Conservation (phyloP, 495 filamentous ascomycete genomes). For the Penicillium macrosclerotiorum region DNA sequence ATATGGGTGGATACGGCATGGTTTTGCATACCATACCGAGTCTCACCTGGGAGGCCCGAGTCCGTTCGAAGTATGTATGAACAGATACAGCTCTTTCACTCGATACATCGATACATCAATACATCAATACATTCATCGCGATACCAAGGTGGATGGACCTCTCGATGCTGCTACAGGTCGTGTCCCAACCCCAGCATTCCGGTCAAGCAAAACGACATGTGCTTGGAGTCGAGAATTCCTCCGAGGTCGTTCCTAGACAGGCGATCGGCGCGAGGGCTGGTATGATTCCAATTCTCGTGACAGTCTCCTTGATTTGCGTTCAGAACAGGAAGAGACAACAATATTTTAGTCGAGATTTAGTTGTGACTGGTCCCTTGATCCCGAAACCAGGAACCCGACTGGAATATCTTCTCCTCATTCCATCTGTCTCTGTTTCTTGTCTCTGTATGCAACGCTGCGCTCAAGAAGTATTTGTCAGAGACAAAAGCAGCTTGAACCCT, state of each 20-base stretch:
- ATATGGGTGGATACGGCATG: too few relatives aligned
- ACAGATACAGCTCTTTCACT: too few relatives aligned
- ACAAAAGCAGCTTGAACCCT: background rate
- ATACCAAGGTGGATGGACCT: too few relatives aligned
- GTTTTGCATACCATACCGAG: too few relatives aligned
- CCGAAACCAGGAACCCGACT: too few relatives aligned
- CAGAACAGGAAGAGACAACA: background rate
- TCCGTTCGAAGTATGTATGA: too few relatives aligned
- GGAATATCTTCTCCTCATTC: too few relatives aligned
- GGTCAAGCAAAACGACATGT: background rate
- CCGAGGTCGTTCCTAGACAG: background rate
- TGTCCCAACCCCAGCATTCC: background rate
- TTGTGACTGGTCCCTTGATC: too few relatives aligned
- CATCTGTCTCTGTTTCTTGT: too few relatives aligned
- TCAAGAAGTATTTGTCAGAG: background rate
- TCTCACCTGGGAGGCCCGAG: too few relatives aligned
- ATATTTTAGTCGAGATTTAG: background rate
- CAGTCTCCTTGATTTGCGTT: background rate
- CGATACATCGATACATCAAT: too few relatives aligned
- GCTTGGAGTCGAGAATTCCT: background rate
- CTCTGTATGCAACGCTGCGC: background rate
- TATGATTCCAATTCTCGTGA: slow-evolving; percentile 1
- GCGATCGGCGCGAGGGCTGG: background rate
- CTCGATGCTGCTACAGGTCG: background rate
- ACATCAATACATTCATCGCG: too few relatives aligned